phyloP scores from a whole-genome alignment of 2,329 filamentous ascomycete species.

The Fonsecaea monophora region DNA sequence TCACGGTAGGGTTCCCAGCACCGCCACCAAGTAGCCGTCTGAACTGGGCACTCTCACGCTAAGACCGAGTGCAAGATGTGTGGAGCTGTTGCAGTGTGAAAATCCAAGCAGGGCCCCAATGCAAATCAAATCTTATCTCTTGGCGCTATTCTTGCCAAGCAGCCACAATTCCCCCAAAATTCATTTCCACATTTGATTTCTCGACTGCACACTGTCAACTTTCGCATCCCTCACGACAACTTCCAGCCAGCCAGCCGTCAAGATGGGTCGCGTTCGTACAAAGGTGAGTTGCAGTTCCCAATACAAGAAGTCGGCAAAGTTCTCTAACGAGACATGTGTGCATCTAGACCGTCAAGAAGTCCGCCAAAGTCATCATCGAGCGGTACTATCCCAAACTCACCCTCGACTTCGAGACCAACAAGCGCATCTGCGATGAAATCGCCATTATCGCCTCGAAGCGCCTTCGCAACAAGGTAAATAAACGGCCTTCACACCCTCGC shows the following conservation, averaged over 20 bases:
- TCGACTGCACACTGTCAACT: slow-evolving; percentile 7
- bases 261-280: slow-evolving; percentile 58
- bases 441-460: slow-evolving; percentile 99
- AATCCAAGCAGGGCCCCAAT: background rate
- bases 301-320: no score
- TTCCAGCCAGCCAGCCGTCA: slow-evolving; percentile 44
- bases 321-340: slow-evolving; percentile 17
- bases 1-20: no score
- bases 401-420: slow-evolving; percentile 99
- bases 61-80: no score
- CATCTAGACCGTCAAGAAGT: slow-evolving; percentile 73
- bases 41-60: no score
- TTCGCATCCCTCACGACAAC: slow-evolving; percentile 17
- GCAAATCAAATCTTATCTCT: slow-evolving; percentile 26
- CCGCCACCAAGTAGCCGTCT: no score
- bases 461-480: slow-evolving; percentile 91
- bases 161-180: slow-evolving; percentile 10
- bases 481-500: background rate
- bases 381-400: slow-evolving; percentile 97
- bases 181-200: slow-evolving; percentile 5
- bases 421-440: slow-evolving; percentile 99
- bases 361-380: slow-evolving; percentile 99
- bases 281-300: slow-evolving; percentile 46
- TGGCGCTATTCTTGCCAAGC: slow-evolving; percentile 15
- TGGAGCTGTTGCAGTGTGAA: no score